Base-by-base conservation (phyloP, 163 green algal genomes). In the Scenedesmus sp. region DNA sequence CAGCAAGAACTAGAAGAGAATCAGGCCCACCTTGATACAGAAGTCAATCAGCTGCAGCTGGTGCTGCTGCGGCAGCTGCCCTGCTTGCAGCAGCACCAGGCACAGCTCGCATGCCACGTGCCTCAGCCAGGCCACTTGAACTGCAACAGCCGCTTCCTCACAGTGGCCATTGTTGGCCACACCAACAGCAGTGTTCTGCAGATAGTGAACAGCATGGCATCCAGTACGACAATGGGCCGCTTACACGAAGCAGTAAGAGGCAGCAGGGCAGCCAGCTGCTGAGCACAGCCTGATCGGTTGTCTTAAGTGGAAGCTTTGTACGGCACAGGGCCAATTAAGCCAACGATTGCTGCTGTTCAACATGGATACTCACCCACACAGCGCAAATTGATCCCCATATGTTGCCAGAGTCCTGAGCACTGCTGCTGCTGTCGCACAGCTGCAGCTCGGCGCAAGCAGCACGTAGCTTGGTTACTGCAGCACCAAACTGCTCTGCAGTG, bases 111-210 rank as follows among this genome's bases (percentile, higher is more conserved):
- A 90, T 1, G 66, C 66, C 3, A 66, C 6, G 15, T 90, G 85
- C n/a, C 85, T 56, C 34, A 90, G 55, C 34, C 66, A 66, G 67
- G 85, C 85, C 54, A 90, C 85, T 56, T 90, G 85, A 46, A 66
- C 16, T 54, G 85, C 26, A 34, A 34, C 26, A 18, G 66, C 18
- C 26, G 66, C 26, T 1, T 76, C 66, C 66, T 76, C 18, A 34
- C 66, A 76, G 66, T 76, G 66, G 12, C 84, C 62, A 2, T 81
- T 89, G 60, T 55, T 67, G 13, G 84, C 54, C 13, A 64, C 73
- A 23, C 57, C 26, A 6, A 79, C 56, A n/a, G 84, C 84, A 82
- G 60, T 26, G 26, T 89, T 89, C 84, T 89, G 84, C 84, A 76
- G 66, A 76, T 46, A 46, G 34, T 46, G 34, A 46, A 46, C 34